Evolutionary conservation across 1,284 basidiomycete genomes (phyloP), one percentile per base, ranked within the genome.

Genomic region (Moesziomyces antarcticus): DNA sequence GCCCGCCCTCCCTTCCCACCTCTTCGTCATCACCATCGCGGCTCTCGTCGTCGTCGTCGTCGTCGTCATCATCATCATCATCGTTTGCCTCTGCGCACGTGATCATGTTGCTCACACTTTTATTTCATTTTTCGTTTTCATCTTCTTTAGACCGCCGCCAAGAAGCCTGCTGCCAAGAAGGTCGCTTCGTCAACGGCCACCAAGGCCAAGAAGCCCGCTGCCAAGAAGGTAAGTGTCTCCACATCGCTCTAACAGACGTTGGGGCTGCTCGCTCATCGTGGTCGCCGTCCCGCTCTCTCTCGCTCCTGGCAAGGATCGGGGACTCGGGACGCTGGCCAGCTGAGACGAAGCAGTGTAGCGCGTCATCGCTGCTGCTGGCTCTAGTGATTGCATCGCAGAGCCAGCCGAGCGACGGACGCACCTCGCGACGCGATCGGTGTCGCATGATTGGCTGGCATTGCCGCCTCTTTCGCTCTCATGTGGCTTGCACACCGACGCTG

Each of bases 131-230:
- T 40, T 45, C 27, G 11, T 50, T 9, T 40, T 25, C 35, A 10
- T 18, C 8, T 8, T 47, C 24, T 22, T 30, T 44, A 65, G 69
- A 56, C 73, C 42, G 64, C 64, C 25, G 64, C 70, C 48, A 76
- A 73, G 68, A 75, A 75, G 63, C 67, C 74, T 57, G 64, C 67
- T 43, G 62, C 71, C 46, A 79, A 75, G 71, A 75, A 77, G 77
- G 60, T 68, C 14, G 63, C 62, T 27, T 77, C 77, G 47, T 62
- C 72, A 56, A 77, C 73, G 49, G 49, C 75, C 57, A 63, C 75
- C 66, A 79, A 77, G 73, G 76, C 78, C 37, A 81, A 80, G 75
- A 81, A 79, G 80, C 77, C 78, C 48, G 73, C 72, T 50, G 70
- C 75, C 50, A 78, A 78, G 77, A 79, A 77, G 70, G 73, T 74